Conservation (phyloP, 768 basidiomycete species). For the Mrakia frigida region DNA sequence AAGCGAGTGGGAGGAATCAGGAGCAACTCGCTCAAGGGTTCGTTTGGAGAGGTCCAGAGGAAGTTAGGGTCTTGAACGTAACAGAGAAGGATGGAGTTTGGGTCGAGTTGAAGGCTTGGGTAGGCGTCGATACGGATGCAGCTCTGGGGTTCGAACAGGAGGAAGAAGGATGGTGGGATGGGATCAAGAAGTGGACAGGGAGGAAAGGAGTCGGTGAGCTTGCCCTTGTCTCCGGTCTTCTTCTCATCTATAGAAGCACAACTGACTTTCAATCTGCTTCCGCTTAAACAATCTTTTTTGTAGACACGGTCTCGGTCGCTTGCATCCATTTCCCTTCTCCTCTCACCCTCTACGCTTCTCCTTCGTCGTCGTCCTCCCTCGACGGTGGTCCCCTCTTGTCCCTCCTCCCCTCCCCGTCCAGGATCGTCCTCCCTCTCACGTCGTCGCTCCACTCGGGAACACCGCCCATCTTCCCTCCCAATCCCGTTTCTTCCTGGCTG, state of each 20-base stretch:
- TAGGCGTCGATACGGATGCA: slow-evolving; percentile 41
- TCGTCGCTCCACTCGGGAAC: slow-evolving; percentile 19
- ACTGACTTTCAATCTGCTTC: not conserved
- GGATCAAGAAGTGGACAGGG: slow-evolving; percentile 39
- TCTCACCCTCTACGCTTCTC: not conserved
- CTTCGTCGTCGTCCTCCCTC: not conserved
- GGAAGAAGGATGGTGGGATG: slow-evolving; percentile 32
- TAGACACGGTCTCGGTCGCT: slow-evolving; percentile 7
- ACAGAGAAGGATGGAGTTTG: slow-evolving; percentile 38
- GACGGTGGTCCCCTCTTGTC: not conserved
- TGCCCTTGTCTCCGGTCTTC: not conserved
- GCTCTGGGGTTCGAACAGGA: slow-evolving; percentile 38
- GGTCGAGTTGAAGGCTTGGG: slow-evolving; percentile 37
- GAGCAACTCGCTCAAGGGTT: slow-evolving; percentile 37
- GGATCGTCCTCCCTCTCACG: slow-evolving; percentile 25
- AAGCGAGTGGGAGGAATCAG: slow-evolving; percentile 37
- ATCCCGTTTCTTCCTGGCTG: slow-evolving; percentile 36
- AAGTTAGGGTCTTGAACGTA: slow-evolving; percentile 40
- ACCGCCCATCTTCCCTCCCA: slow-evolving; percentile 26
- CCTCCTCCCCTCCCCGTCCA: slow-evolving; percentile 4
- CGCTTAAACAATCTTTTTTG: too few species aligned
- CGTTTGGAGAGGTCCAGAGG: slow-evolving; percentile 37
- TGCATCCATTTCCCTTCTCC: not conserved
- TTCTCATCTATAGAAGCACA: too few species aligned
- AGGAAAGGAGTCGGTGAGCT: slow-evolving; percentile 29